A percentile compares a stretch with the other conserved stretches of the same genome.
These are phyloP conservation scores for Cenococcum geophilum DNA, from an alignment of 495 filamentous ascomycete species.

Conservation along the genomic window DNA sequence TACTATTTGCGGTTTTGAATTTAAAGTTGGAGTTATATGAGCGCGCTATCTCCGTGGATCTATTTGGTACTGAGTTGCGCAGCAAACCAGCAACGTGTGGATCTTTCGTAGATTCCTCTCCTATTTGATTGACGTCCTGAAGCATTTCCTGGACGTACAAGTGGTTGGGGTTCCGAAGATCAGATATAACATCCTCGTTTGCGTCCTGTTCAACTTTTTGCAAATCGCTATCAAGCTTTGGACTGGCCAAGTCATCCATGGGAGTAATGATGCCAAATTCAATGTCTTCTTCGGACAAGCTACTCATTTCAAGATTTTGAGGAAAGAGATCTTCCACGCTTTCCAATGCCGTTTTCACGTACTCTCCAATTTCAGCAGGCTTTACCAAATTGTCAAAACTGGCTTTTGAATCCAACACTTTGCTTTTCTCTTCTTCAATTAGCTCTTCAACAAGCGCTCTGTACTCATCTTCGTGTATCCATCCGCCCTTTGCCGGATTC, in stretches of 20 bases:
- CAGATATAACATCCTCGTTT: too few species aligned
- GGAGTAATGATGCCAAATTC: background rate
- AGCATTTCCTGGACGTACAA: too few species aligned
- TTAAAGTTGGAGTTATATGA: too few species aligned
- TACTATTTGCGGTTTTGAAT: too few species aligned
- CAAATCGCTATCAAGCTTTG: background rate
- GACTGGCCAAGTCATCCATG: background rate
- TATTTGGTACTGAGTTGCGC: too few species aligned
- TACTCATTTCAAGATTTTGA: conserved; percentile 45
- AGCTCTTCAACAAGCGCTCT: conserved; percentile 55
- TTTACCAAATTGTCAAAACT: conserved; percentile 61
- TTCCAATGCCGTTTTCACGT: conserved; percentile 68
- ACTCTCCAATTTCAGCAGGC: conserved; percentile 46
- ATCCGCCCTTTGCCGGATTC: conserved; percentile 59
- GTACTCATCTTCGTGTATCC: conserved; percentile 90
- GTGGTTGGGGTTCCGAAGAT: too few species aligned
- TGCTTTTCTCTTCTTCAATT: conserved; percentile 54
- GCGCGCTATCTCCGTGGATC: too few species aligned
- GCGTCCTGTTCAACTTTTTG: too few species aligned
- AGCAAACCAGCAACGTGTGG: too few species aligned
- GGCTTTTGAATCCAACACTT: conserved; percentile 43
- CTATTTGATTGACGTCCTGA: too few species aligned
- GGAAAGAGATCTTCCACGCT: conserved; percentile 83
- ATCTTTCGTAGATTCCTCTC: too few species aligned
- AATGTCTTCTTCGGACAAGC: background rate